Evolutionary conservation across 2,329 filamentous ascomycete genomes (phyloP), one percentile per base, ranked within the genome.

Genomic region (Kalaharituber pfeilii): DNA sequence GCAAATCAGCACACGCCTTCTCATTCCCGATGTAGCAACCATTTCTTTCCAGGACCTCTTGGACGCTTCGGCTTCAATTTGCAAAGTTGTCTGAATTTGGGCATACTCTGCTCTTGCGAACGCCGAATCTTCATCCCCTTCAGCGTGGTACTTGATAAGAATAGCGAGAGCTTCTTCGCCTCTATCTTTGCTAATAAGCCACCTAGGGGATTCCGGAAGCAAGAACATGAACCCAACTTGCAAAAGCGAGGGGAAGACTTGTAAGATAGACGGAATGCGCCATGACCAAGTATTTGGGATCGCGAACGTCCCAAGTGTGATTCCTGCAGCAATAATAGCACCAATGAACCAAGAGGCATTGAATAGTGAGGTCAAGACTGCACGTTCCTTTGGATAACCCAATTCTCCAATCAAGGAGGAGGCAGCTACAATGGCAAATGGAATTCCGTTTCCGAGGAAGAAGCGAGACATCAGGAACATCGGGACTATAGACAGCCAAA

Each of bases 381-480:
- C 70, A 57, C 78, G 74, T 65, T 80, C 76, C 63, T 77, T 79
- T 2, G 77, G 77, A 62, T 80, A 73, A 1, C 72, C 76, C 25
- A 80, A 67, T 62, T 80, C 78, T 65, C 76, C 77, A 26, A 80
- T 75, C 50, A 80, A 66, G 29, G 74, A 71, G 1, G 77, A 75
- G 3, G 74, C 77, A 1, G 75, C 73, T 29, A 79, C 74, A 57
- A 79, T 79, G 56, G 72, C 74, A 59, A 76, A 77, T 0, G 75
- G 73, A 49, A 80, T 76, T n/a, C 78, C 78, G 24, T 75, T 73
- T 15, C 78, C 78, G n/a, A 80, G 72, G 25, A 80, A 67, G 55
- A 78, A 71, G 53, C 78, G 74, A 11, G 77, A 71, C 20, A 79
- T 66, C 57, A 80, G 75, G 61, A 78, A 81, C 77, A 79, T 80